Percentiles rank a stretch among this genome's conserved stretches.
Evolutionary conservation across 768 basidiomycete genomes (phyloP).

Genomic region (Pholiota molesta): DNA sequence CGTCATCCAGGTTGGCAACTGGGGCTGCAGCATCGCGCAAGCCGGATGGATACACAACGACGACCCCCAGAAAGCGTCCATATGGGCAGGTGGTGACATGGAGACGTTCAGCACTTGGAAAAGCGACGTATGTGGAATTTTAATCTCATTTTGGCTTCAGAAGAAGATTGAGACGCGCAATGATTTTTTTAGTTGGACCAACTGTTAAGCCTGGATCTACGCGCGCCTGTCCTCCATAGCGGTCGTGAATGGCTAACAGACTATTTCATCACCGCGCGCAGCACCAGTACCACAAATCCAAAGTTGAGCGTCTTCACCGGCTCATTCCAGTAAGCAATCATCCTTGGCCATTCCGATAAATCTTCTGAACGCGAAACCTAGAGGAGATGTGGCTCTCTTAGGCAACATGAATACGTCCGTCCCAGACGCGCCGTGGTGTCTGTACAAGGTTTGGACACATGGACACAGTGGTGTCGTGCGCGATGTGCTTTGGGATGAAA

Average conservation of each 20-base stretch:
- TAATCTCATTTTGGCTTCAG: not conserved
- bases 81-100: slow-evolving; percentile 95
- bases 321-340: slow-evolving; percentile 65
- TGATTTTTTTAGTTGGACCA: slow-evolving; percentile 54
- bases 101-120: slow-evolving; percentile 91
- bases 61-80: slow-evolving; percentile 30
- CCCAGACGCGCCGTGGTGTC: slow-evolving; percentile 45
- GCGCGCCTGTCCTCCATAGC: slow-evolving; percentile 59
- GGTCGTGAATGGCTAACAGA: slow-evolving; percentile 76
- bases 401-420: slow-evolving; percentile 44
- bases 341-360: not conserved
- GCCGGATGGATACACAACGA: slow-evolving; percentile 61
- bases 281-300: slow-evolving; percentile 29
- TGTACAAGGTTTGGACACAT: slow-evolving; percentile 55
- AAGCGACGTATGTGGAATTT: slow-evolving; percentile 51
- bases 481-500: slow-evolving; percentile 57
- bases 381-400: slow-evolving; percentile 62
- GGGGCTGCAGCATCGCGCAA: slow-evolving; percentile 81
- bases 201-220: slow-evolving; percentile 60
- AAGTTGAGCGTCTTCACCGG: slow-evolving; percentile 65
- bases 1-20: slow-evolving; percentile 78
- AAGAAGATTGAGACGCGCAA: not conserved
- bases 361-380: slow-evolving; percentile 23
- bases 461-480: slow-evolving; percentile 63
- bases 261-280: slow-evolving; percentile 65